phyloP scores from a whole-genome alignment of 495 filamentous ascomycete species.

The Margaritispora aquatica region DNA sequence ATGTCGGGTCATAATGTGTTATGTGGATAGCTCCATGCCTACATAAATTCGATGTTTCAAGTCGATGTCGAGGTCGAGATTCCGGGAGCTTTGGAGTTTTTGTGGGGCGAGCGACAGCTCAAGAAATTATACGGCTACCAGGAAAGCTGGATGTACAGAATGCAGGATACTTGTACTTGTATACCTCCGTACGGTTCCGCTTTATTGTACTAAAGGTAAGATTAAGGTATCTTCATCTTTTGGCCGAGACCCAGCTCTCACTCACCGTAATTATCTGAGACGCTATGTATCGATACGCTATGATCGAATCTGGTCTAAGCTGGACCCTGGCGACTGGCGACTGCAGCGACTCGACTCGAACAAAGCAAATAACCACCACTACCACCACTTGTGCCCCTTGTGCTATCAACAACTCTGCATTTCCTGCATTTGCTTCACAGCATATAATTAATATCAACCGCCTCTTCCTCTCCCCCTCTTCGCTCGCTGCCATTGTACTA shows the following conservation, averaged over 20 bases:
- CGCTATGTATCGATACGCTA: too few species aligned
- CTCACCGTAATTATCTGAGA: background rate
- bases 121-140: background rate
- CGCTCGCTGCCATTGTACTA: too few species aligned
- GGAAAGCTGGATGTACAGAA: background rate
- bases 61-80: too few species aligned
- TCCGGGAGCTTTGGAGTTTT: background rate
- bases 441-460: background rate
- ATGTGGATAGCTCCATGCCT: constrained; percentile 17
- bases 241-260: too few species aligned
- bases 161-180: too few species aligned
- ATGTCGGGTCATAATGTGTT: constrained; percentile 10
- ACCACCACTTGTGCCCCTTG: background rate
- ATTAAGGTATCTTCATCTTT: too few species aligned
- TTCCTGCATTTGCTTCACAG: background rate
- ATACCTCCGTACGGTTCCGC: too few species aligned
- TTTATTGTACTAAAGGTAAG: too few species aligned
- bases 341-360: background rate
- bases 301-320: too few species aligned
- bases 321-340: too few species aligned
- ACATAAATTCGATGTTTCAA: too few species aligned
- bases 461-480: background rate
- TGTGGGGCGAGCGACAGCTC: background rate
- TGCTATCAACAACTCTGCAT: background rate
- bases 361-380: background rate